Percentiles rank a stretch among this genome's conserved stretches.
Evolutionary conservation across 176 grass and related monocot species (phyloP).

Genomic region (Pontederia crassipes): DNA sequence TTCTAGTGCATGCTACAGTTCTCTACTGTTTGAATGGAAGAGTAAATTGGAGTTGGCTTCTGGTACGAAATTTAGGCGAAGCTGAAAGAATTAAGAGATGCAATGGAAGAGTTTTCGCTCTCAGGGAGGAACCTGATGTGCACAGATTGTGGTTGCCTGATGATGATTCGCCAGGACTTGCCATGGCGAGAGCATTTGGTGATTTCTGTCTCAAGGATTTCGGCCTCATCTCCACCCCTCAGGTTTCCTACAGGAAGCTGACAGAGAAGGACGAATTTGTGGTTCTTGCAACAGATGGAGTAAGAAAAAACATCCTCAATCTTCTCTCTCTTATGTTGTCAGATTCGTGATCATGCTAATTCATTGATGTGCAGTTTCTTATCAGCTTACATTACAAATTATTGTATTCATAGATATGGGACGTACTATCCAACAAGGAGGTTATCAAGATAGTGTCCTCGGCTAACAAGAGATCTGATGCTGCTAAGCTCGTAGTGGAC

Average conservation of each 20-base stretch:
- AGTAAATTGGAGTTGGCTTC: too few relatives aligned
- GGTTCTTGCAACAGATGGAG: slow-evolving; percentile 86
- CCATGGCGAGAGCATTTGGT: slow-evolving; percentile 86
- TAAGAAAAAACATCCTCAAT: slow-evolving; percentile 16
- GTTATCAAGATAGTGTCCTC: slow-evolving; percentile 59
- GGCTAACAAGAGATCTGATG: slow-evolving; percentile 29
- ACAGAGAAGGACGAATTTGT: slow-evolving; percentile 74
- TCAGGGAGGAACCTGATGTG: slow-evolving; percentile 65
- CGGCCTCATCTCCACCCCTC: slow-evolving; percentile 69
- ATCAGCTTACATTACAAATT: neutral
- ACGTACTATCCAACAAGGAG: slow-evolving; percentile 76
- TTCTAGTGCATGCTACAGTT: neutral
- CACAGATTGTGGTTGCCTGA: slow-evolving; percentile 74
- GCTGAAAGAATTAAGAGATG: slow-evolving; percentile 53
- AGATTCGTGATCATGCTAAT: too few relatives aligned
- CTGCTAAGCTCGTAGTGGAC: slow-evolving; percentile 40
- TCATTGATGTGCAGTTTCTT: too few relatives aligned
- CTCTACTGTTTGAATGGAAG: neutral
- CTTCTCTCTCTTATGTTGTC: too few relatives aligned
- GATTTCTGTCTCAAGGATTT: slow-evolving; percentile 83
- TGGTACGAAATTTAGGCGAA: slow-evolving; percentile 32
- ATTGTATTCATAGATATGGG: slow-evolving; percentile 48
- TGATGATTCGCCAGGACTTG: slow-evolving; percentile 70
- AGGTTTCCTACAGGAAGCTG: slow-evolving; percentile 51
- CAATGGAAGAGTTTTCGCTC: slow-evolving; percentile 65